phyloP scores from a whole-genome alignment of 2,329 filamentous ascomycete genomes.

The Aspergillus sp. region DNA sequence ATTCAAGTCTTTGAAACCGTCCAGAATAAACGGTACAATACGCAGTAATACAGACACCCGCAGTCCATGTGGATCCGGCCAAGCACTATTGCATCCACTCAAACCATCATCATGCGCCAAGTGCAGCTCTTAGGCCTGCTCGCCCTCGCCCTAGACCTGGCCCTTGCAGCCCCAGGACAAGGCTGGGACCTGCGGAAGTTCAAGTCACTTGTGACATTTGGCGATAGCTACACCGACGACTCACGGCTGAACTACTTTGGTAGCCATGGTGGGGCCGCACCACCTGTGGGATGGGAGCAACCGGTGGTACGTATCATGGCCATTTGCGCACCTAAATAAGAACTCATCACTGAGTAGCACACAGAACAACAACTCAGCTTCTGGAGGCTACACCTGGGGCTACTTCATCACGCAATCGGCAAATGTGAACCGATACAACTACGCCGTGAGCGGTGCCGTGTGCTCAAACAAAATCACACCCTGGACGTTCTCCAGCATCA shows the following conservation, averaged over 20 bases:
- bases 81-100: background rate
- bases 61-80: background rate
- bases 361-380: slow-evolving; percentile 52
- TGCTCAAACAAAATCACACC: slow-evolving; percentile 68
- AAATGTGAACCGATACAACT: slow-evolving; percentile 55
- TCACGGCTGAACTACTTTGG: slow-evolving; percentile 63
- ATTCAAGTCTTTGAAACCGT: too few species aligned
- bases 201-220: slow-evolving; percentile 65
- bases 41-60: too few species aligned
- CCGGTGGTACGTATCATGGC: slow-evolving; percentile 39
- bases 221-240: slow-evolving; percentile 76
- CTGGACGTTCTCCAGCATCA: slow-evolving; percentile 50
- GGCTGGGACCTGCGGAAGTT: slow-evolving; percentile 40
- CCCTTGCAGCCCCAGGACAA: background rate
- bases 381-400: slow-evolving; percentile 67
- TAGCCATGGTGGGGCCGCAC: slow-evolving; percentile 55
- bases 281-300: slow-evolving; percentile 59
- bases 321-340: background rate
- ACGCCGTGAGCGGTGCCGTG: slow-evolving; percentile 69
- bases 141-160: slow-evolving; percentile 1
- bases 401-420: slow-evolving; percentile 63
- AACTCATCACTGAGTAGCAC: too few species aligned
- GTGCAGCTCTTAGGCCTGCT: background rate
- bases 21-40: too few species aligned
- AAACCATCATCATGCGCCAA: background rate